Percentiles rank a stretch among this genome's conserved stretches.
Conservation (phyloP, 2,329 filamentous ascomycete species). For the Colletotrichum spinosum region DNA sequence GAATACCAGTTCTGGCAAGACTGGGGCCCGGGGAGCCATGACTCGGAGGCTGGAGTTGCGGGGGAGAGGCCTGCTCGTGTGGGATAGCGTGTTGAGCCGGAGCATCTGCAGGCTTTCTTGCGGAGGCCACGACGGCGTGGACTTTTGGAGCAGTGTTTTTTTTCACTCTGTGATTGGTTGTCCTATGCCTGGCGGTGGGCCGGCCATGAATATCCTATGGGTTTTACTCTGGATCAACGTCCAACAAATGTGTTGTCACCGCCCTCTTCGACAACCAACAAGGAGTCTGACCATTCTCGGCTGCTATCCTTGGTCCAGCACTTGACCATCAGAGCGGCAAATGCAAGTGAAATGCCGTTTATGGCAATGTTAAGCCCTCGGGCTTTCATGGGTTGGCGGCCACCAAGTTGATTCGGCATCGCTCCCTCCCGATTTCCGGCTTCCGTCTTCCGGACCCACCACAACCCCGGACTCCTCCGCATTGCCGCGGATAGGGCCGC, state of each 20-base stretch:
- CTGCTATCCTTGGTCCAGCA: not conserved
- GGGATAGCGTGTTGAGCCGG: constrained; percentile 4
- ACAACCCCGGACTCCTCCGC: too few relatives aligned
- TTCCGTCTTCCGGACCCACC: not conserved
- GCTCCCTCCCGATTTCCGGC: not conserved
- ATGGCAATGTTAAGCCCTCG: not conserved
- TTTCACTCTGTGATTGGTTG: not conserved
- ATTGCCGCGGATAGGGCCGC: too few relatives aligned
- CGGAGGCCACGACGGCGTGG: constrained; percentile 12
- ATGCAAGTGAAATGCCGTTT: not conserved
- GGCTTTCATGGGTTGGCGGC: not conserved
- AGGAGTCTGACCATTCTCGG: not conserved
- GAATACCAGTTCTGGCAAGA: constrained; percentile 22
- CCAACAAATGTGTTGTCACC: too few relatives aligned
- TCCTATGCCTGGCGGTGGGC: not conserved
- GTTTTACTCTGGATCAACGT: not conserved
- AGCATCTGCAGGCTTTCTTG: constrained; percentile 6
- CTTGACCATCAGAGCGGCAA: not conserved
- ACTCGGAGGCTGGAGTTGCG: constrained; percentile 10
- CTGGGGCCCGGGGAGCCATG: constrained; percentile 4
- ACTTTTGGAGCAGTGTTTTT: not conserved
- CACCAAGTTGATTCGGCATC: not conserved
- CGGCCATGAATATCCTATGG: not conserved
- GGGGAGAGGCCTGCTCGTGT: constrained; percentile 8
- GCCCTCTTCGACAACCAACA: too few relatives aligned